These are phyloP conservation scores for Colletotrichum destructivum DNA, from an alignment of 2,329 filamentous ascomycete genomes.

Conservation along the genomic window DNA sequence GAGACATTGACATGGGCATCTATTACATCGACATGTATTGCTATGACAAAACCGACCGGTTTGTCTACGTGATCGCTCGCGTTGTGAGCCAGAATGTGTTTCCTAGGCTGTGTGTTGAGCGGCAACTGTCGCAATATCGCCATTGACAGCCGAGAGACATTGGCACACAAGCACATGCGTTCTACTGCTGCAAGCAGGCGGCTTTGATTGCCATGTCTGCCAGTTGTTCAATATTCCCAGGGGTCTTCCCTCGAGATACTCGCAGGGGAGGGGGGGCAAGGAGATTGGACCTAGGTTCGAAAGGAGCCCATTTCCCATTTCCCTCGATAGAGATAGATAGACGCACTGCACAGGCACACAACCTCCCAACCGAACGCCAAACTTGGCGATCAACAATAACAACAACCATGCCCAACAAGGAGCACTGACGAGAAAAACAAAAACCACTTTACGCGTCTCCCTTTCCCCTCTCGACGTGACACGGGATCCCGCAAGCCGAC, in stretches of 20 bases:
- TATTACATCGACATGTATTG: conserved; percentile 1
- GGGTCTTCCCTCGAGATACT: conserved; percentile 40
- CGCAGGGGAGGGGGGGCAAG: neutral
- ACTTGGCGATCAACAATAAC: conserved; percentile 4
- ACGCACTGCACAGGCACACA: conserved; percentile 14
- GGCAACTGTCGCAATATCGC: conserved; percentile 5
- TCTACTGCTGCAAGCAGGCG: conserved; percentile 25
- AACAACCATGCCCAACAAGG: neutral
- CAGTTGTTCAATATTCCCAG: conserved; percentile 41
- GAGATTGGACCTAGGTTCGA: conserved; percentile 31
- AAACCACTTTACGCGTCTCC: conserved; percentile 41
- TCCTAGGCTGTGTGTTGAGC: no score
- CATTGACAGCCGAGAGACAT: conserved; percentile 29
- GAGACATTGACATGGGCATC: conserved; percentile 18
- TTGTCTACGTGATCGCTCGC: neutral
- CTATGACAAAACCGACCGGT: neutral
- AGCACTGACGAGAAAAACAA: conserved; percentile 12
- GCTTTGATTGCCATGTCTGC: conserved; percentile 41
- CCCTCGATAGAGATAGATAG: conserved; percentile 6
- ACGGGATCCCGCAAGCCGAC: conserved; percentile 34
- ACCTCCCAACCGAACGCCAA: conserved; percentile 17
- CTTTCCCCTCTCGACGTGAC: conserved; percentile 23
- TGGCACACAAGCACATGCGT: conserved; percentile 31
- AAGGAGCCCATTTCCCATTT: conserved; percentile 19
- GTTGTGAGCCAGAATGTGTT: conserved; percentile 8